A percentile compares a stretch with the other conserved stretches of the same genome.
Evolutionary conservation across 257 asterid genomes (phyloP).

Genomic region (Verbascum thapsus): DNA sequence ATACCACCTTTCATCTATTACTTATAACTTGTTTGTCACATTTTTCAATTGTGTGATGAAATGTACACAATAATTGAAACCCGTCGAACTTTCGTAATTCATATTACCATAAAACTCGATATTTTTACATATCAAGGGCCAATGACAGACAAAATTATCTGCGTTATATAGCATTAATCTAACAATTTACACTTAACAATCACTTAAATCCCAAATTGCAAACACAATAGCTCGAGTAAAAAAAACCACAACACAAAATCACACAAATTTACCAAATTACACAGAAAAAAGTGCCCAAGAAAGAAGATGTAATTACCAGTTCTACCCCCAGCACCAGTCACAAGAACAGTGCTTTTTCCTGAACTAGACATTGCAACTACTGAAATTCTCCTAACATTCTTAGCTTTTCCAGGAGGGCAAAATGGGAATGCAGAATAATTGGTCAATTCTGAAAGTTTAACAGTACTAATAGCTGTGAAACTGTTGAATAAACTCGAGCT

Average conservation of each 20-base stretch:
- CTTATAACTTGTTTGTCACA: no score
- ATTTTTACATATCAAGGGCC: no score
- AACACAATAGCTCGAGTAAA: conserved; percentile 3
- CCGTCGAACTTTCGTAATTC: no score
- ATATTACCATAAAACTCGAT: no score
- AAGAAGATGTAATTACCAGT: conserved; percentile 64
- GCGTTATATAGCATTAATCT: no score
- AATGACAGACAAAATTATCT: no score
- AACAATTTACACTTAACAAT: neutral
- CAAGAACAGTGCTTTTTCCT: conserved; percentile 63
- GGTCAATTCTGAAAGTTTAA: conserved; percentile 9
- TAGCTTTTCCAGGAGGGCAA: conserved; percentile 26
- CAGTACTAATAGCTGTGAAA: neutral
- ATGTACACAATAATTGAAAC: no score
- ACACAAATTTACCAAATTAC: neutral
- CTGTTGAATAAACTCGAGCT: conserved; percentile 19
- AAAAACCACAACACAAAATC: neutral
- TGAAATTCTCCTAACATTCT: conserved; percentile 33
- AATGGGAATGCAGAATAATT: conserved; percentile 2
- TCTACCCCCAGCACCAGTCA: conserved; percentile 94
- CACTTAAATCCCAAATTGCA: conserved; percentile 1
- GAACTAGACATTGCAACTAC: conserved; percentile 62
- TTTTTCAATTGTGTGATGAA: no score
- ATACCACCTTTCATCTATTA: no score
- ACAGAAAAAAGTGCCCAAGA: neutral